These are phyloP conservation scores for Potentilla sterilis DNA, from an alignment of 306 rosid species.

Conservation along the genomic window DNA sequence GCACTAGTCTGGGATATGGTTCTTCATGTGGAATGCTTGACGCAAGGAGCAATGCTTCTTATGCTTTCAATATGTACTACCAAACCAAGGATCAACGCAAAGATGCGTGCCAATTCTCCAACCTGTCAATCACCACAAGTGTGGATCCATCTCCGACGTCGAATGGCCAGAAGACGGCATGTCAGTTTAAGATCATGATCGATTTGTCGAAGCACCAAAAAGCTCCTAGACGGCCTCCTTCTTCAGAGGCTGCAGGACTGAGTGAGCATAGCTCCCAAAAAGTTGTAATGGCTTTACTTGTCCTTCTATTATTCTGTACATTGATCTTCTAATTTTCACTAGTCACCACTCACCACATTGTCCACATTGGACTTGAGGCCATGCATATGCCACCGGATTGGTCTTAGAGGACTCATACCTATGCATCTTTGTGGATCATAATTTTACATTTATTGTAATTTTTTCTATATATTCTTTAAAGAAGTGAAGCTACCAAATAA, in stretches of 20 bases:
- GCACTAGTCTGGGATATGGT: slow-evolving; percentile 72
- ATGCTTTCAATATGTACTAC: slow-evolving; percentile 78
- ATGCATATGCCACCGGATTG: background rate
- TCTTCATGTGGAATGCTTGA: slow-evolving; percentile 69
- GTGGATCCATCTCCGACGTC: slow-evolving; percentile 62
- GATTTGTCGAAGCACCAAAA: slow-evolving; percentile 55
- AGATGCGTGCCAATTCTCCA: slow-evolving; percentile 57
- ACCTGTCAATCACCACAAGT: slow-evolving; percentile 40
- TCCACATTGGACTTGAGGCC: background rate
- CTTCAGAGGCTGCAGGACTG: slow-evolving; percentile 31
- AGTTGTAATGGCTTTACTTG: slow-evolving; percentile 26
- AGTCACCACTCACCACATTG: background rate
- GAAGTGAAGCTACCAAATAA: rapidly evolving
- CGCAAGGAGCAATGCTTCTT: slow-evolving; percentile 61
- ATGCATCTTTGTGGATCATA: background rate
- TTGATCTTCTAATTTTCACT: slow-evolving; percentile 7
- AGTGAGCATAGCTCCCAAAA: slow-evolving; percentile 17
- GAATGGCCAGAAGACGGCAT: slow-evolving; percentile 21
- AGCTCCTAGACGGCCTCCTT: slow-evolving; percentile 18
- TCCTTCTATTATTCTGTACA: slow-evolving; percentile 28
- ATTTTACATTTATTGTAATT: background rate
- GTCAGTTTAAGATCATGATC: slow-evolving; percentile 78
- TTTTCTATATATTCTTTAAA: too few species aligned
- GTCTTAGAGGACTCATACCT: background rate
- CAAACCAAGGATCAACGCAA: slow-evolving; percentile 71